Conservation (phyloP, 2,329 filamentous ascomycete species). For the Nemania sp. region DNA sequence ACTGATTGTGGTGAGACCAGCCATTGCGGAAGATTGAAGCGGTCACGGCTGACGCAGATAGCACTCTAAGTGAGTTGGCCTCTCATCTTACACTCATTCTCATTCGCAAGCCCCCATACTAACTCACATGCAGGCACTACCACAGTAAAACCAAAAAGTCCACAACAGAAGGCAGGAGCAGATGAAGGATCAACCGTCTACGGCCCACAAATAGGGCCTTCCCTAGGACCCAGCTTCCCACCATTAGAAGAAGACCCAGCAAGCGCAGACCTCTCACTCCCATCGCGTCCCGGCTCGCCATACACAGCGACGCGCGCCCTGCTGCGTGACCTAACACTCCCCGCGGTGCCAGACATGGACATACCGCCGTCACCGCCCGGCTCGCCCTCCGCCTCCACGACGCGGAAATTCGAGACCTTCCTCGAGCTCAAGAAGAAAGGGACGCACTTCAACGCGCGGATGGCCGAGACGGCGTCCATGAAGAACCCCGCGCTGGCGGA, state of each 20-base stretch:
- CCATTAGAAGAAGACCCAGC: constrained; percentile 49
- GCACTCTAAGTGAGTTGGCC: constrained; percentile 43
- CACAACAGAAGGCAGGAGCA: constrained; percentile 23
- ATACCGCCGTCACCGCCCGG: constrained; percentile 80
- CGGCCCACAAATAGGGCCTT: constrained; percentile 49
- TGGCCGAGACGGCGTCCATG: constrained; percentile 74
- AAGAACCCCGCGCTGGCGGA: constrained; percentile 79
- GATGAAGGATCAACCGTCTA: constrained; percentile 44
- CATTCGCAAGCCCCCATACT: constrained; percentile 9
- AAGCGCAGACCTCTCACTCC: constrained; percentile 40
- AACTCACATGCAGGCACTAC: constrained; percentile 27
- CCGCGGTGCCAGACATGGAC: constrained; percentile 75
- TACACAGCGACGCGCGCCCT: constrained; percentile 74
- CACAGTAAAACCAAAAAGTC: constrained; percentile 20
- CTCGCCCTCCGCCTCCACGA: constrained; percentile 64
- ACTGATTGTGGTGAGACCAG: constrained; percentile 53
- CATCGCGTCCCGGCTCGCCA: constrained; percentile 65
- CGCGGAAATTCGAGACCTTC: constrained; percentile 78
- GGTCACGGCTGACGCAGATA: constrained; percentile 35
- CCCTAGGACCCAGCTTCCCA: constrained; percentile 46
- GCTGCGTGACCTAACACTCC: constrained; percentile 79
- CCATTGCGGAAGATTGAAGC: constrained; percentile 45
- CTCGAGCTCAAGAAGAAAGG: constrained; percentile 81
- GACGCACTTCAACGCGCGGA: constrained; percentile 81
- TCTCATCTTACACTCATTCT: constrained; percentile 4